Evolutionary conservation across 108 stramenopile species (phyloP), one percentile per base, ranked within the genome.

Genomic region (Fragilariopsis cylindrus): DNA sequence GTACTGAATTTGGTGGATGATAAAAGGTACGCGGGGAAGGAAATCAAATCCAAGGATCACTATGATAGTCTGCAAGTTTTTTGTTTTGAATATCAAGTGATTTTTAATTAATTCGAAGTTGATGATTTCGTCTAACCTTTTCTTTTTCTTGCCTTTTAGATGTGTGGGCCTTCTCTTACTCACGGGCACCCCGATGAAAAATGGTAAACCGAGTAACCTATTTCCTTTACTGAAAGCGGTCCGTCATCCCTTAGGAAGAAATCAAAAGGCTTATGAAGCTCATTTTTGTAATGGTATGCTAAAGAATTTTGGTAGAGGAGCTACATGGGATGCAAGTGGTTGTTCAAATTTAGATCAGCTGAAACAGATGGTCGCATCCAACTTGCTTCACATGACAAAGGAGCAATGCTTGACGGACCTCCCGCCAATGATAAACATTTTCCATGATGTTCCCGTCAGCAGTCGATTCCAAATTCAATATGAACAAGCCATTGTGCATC

Each of bases 141-240:
- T 57, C 13, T 57, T n/a, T 57, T 57, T 57, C 57, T 19, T 57
- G n/a, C 57, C 0, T 57, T 57, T n/a, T 46, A 84, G 80, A 57
- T 96, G 92, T 56, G 72, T 71, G 8, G 94, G 92, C 16, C 86
- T 88, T 9, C 69, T 96, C 6, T 79, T 96, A 7, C 79, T 96
- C 47, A 89, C 86, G 19, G 94, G 94, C 8, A 96, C 94, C n/a
- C 94, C 94, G 0, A 96, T 96, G 94, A 96, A 96, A 56, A 96
- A 96, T 81, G 94, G 94, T 7, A 86, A 87, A 60, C 92, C 92
- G 13, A 71, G 68, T 12, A 93, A 96, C 68, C 65, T 96, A 13
- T 96, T 96, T 70, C 92, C 94, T 56, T 79, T 96, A 18, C 78
- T 96, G 5, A 82, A 77, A 65, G 91, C 90, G 7, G 88, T 90